Evolutionary conservation across 306 rosid species (phyloP), one percentile per base, ranked within the genome.

Genomic region (Vigna reflexopilosa): DNA sequence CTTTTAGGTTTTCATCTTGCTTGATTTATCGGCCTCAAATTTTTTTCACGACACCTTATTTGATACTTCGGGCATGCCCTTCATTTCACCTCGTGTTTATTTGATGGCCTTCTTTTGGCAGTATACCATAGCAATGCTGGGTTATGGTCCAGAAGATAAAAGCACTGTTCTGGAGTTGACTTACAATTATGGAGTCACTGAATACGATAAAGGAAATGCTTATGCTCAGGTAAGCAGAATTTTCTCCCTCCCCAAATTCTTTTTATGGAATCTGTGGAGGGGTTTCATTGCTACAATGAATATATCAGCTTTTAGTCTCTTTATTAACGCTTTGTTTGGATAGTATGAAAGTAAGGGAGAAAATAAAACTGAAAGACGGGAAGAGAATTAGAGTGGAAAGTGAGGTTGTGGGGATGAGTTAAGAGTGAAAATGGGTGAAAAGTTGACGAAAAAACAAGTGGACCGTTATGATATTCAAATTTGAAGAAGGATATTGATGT

Each of bases 121-220:
- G 97, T 93, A 95, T 79, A 92, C 97, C 24, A 75, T 92, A 66
- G 98, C 97, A 75, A 89, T 92, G 90, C 52, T 95, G 70, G 98
- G 98, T 76, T 95, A 91, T 81, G 99, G 99, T 51, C 97, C 99
- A 30, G 98, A 95, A 86, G 98, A 95, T 83, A 95, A 90, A 88
- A 93, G 19, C 77, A 75, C 90, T 59, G 96, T 93, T 85, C 77
- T 95, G 85, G 99, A 91, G 88, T 88, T 95, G 92, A 93, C 99
- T 73, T 95, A 90, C 87, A 95, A 95, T 68, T 92, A 95, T 65
- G 98, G 98, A 80, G 91, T 95, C 84, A 89, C 95, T 11, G 97
- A 89, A 57, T 95, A 95, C n/a, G 87, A 89, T 52, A 92, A 95
- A 70, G 97, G 98, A 82, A 91, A 92, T 83, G 98, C 92, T 62